Base-by-base conservation (phyloP, 2,329 filamentous ascomycete species). In the Fusarium multiceps region DNA sequence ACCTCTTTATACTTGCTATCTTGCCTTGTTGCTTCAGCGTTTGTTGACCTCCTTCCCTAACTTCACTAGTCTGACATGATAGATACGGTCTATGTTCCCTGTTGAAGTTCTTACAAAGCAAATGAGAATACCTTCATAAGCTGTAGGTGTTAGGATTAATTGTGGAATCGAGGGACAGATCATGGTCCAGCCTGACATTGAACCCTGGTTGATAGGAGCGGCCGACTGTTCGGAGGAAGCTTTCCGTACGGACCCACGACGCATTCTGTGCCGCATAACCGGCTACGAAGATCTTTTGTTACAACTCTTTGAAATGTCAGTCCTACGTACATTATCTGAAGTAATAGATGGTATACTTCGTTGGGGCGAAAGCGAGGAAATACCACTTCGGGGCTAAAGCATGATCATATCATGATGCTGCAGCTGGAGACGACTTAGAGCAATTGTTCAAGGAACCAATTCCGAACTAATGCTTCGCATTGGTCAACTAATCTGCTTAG, bases 281-380 rank as follows among this genome's bases (percentile, higher is more conserved):
- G 48, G 8, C 12, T 27, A 14, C 6, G 16, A 37, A 37, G 16
- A 37, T 11, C 34, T 11, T 37, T 37, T n/a, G 16, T 37, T 37
- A n/a, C 34, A 20, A n/a, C 11, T 8, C 18, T 2, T 20, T 16
- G n/a, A 7, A 18, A 20, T 7, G 9, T 1, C 2, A n/a, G 8
- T 27, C 4, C 12, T 40, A 23, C 7, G 13, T 40, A 0, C 7
- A 16, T 20, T n/a, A 7, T n/a, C 4, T 14, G 1, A 27, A 20
- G 10, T 23, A 3, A 14, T 20, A 16, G 32, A 20, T 12, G 21
- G 20, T 34, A 8, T 25, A 4, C 6, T 9, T 16, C 2, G 4
- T 14, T 5, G 23, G 8, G 7, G 7, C 4, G 7, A 6, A 25
- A 6, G 4, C 2, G 4, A 37, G 4, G 12, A 4, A 9, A n/a